Base-by-base conservation (phyloP, 1,284 basidiomycete species). In the Rhodotorula sp. region DNA sequence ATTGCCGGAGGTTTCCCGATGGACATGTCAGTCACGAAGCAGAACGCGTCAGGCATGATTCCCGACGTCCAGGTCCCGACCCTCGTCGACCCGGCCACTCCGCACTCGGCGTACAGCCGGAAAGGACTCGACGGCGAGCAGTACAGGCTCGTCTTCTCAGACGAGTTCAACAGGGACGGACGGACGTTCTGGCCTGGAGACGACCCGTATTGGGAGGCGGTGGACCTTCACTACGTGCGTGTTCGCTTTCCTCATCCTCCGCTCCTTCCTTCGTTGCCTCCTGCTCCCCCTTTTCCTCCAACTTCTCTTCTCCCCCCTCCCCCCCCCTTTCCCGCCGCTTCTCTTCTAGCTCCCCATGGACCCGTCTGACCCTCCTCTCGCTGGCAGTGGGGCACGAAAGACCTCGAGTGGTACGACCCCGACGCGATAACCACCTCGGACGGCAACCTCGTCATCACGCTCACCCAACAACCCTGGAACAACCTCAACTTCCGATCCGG, bases 161-260 rank as follows among this genome's bases (percentile, higher is more conserved):
- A 95, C 80, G 93, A 95, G 81, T 96, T 96, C 80, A 87, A 95
- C 67, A 81, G 81, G 20, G 87, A 89, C 9, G 90, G 87, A 7
- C 85, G 93, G 22, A 67, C 82, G 82, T 75, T 82, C 82, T 50
- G 83, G 81, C 79, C 83, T 79, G 79, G 48, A 47, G 69, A 71
- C 24, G 54, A 67, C 60, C 65, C 55, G 48, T 67, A 40, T 75
- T 89, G 89, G 89, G 89, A 90, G 78, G 89, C 88, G 8, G 86
- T 83, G 20, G 87, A 91, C 76, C 78, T 90, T 37, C 87, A 89
- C 79, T 93, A 93, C 77, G 88, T 85, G 77, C 75, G 47, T 20
- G n/a, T 30, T n/a, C 16, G 26, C 11, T 34, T 8, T 10, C 31
- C 40, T 9, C 68, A 70, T 24, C 18, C 47, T 20, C 24, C 6